Conservation (phyloP, 192 early-diverging fungal genomes). For the Pilobolus umbonatus region DNA sequence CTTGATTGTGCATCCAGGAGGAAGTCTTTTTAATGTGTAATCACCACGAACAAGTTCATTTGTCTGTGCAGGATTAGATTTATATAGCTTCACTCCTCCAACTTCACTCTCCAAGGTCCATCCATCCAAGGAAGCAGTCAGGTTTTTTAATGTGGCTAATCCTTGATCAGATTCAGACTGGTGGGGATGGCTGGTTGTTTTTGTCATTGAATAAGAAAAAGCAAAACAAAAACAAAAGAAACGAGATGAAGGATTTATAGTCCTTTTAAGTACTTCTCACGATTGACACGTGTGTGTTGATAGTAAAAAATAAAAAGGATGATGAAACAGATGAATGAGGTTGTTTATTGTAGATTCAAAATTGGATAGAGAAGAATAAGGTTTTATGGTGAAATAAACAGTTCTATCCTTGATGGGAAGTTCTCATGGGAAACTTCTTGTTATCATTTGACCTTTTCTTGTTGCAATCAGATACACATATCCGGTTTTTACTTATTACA, state of each 20-base stretch:
- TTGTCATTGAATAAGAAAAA: neutral
- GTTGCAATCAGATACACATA: too few relatives aligned
- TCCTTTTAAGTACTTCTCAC: neutral
- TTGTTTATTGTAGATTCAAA: too few relatives aligned
- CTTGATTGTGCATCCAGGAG: slow-evolving; percentile 18
- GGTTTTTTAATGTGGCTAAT: slow-evolving; percentile 36
- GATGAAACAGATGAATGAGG: too few relatives aligned
- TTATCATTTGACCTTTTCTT: too few relatives aligned
- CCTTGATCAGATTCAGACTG: neutral
- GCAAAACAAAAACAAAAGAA: neutral
- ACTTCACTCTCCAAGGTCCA: slow-evolving; percentile 41
- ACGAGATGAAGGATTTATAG: neutral
- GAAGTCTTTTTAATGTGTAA: slow-evolving; percentile 16
- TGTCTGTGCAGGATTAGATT: slow-evolving; percentile 30
- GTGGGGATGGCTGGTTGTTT: neutral
- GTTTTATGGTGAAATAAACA: too few relatives aligned
- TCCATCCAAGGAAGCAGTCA: slow-evolving; percentile 32
- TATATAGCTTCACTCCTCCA: slow-evolving; percentile 46
- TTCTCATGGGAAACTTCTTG: too few relatives aligned
- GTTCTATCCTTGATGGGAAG: too few relatives aligned
- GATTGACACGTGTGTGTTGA: too few relatives aligned
- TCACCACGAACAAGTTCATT: slow-evolving; percentile 54
- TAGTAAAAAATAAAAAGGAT: too few relatives aligned
- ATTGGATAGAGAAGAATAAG: too few relatives aligned
- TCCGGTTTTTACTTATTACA: too few relatives aligned